These are phyloP conservation scores for Mallotus nudiflorus DNA, from an alignment of 345 rosid species.

Conservation along the genomic window DNA sequence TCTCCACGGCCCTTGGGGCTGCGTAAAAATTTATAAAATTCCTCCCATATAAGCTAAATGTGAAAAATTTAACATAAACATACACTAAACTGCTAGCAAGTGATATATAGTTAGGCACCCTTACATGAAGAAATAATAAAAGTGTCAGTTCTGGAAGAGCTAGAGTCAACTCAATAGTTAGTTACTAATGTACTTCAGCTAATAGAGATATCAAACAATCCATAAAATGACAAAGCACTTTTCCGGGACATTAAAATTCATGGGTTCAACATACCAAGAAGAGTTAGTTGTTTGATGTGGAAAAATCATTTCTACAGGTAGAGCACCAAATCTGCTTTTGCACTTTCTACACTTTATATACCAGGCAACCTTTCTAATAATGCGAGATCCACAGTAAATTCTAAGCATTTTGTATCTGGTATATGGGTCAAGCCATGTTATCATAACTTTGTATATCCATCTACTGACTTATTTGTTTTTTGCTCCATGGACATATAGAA, in stretches of 20 bases:
- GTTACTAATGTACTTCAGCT: not conserved
- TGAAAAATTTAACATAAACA: not conserved
- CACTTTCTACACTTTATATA: not conserved
- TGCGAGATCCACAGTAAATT: not conserved
- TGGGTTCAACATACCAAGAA: too few species aligned
- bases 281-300: not conserved
- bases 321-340: not conserved
- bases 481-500: not conserved
- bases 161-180: not conserved
- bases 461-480: not conserved
- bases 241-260: not conserved
- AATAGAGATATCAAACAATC: too few species aligned
- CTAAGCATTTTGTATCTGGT: not conserved
- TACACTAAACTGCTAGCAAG: slow-evolving; percentile 7
- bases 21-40: slow-evolving; percentile 21
- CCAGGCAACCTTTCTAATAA: not conserved
- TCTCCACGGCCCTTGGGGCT: slow-evolving; percentile 74
- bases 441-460: not conserved
- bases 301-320: not conserved
- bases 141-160: not conserved
- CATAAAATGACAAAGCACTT: not conserved
- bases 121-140: not conserved
- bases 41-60: not conserved
- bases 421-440: not conserved
- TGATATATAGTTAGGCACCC: not conserved